phyloP scores from a whole-genome alignment of 345 rosid genomes.

The Raphanus raphanistrum region DNA sequence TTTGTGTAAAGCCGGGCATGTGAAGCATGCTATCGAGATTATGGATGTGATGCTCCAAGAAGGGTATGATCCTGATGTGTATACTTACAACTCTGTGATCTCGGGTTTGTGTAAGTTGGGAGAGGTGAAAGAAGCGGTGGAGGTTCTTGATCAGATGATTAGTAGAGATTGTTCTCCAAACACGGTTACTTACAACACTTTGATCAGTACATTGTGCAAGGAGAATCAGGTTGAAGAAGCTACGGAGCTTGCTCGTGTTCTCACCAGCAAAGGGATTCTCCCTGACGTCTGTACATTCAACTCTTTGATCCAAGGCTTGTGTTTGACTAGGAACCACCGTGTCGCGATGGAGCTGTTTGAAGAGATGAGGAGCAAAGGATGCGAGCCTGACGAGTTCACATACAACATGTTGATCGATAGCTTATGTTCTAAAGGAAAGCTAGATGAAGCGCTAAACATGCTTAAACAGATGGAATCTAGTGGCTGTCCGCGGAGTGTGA shows the following conservation, averaged over 20 bases:
- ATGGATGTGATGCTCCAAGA: constrained; percentile 88
- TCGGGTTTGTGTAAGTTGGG: constrained; percentile 85
- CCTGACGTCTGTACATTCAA: constrained; percentile 65
- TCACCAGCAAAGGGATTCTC: constrained; percentile 71
- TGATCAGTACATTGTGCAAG: constrained; percentile 76
- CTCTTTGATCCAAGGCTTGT: constrained; percentile 83
- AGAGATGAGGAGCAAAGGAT: constrained; percentile 85
- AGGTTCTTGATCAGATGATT: constrained; percentile 75
- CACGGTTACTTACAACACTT: constrained; percentile 83
- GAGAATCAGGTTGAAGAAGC: constrained; percentile 87
- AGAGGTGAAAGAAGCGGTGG: constrained; percentile 74
- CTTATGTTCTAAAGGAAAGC: constrained; percentile 64
- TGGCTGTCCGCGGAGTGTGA: constrained; percentile 73
- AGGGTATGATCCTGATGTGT: constrained; percentile 80
- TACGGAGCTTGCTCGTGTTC: constrained; percentile 58
- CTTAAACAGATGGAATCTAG: constrained; percentile 79
- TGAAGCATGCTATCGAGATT: constrained; percentile 74
- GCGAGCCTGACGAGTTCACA: constrained; percentile 75
- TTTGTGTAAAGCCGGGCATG: constrained; percentile 75
- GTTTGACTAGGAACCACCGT: constrained; percentile 54
- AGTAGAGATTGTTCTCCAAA: constrained; percentile 82
- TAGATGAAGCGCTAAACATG: constrained; percentile 63
- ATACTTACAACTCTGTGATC: constrained; percentile 75
- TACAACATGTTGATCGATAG: constrained; percentile 81
- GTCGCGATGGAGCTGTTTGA: constrained; percentile 65